Conservation (phyloP, 2,329 filamentous ascomycete genomes). For the Cercospora brassicicola region DNA sequence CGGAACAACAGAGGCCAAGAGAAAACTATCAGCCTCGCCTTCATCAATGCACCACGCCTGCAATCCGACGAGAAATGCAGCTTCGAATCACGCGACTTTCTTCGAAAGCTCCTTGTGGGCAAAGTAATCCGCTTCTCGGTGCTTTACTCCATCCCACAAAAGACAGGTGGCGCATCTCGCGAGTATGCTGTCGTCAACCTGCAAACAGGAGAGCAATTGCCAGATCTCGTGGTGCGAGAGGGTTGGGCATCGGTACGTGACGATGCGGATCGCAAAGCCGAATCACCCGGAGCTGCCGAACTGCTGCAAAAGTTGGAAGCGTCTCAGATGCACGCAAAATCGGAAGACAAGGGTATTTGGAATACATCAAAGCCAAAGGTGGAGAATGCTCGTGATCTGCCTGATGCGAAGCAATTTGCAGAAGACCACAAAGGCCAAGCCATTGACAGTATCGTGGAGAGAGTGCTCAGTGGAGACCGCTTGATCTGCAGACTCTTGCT, state of each 20-base stretch:
- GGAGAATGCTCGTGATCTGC: slow-evolving; percentile 77
- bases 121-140: slow-evolving; percentile 83
- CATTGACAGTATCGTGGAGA: slow-evolving; percentile 79
- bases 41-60: slow-evolving; percentile 77
- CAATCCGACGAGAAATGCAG: slow-evolving; percentile 64
- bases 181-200: slow-evolving; percentile 84
- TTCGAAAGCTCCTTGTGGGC: slow-evolving; percentile 79
- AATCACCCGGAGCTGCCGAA: slow-evolving; percentile 69
- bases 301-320: slow-evolving; percentile 75
- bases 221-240: slow-evolving; percentile 79
- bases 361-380: slow-evolving; percentile 64
- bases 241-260: slow-evolving; percentile 94
- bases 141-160: slow-evolving; percentile 80
- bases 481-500: slow-evolving; percentile 80
- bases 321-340: slow-evolving; percentile 74
- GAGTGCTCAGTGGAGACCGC: slow-evolving; percentile 87
- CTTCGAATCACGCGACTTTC: slow-evolving; percentile 91
- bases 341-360: slow-evolving; percentile 80
- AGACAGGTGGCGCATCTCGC: slow-evolving; percentile 59
- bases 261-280: slow-evolving; percentile 88
- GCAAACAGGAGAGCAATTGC: slow-evolving; percentile 72
- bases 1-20: slow-evolving; percentile 80
- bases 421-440: slow-evolving; percentile 82
- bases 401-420: slow-evolving; percentile 71
- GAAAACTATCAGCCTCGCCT: slow-evolving; percentile 85